phyloP scores from a whole-genome alignment of 169 alveolate species.

The Plasmodium ovale region DNA sequence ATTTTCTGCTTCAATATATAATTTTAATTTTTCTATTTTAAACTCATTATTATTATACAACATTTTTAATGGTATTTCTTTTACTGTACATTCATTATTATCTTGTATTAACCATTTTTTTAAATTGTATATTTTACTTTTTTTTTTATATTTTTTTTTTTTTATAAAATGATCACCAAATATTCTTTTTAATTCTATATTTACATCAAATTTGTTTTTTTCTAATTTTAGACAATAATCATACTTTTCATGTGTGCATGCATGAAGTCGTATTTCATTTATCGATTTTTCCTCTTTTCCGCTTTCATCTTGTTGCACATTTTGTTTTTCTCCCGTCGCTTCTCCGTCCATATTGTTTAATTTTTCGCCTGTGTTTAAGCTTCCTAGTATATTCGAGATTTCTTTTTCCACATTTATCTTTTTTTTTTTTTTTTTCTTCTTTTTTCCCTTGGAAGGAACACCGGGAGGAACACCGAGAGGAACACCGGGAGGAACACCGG shows the following conservation, averaged over 20 bases:
- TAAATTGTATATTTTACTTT: slow-evolving; percentile 48
- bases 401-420: slow-evolving; percentile 24
- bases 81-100: slow-evolving; percentile 11
- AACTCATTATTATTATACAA: slow-evolving; percentile 12
- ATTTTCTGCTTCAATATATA: slow-evolving; percentile 57
- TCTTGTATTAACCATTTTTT: slow-evolving; percentile 71
- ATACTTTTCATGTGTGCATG: slow-evolving; percentile 69
- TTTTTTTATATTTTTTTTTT: slow-evolving; percentile 30
- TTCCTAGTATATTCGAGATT: slow-evolving; percentile 14
- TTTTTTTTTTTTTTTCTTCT: slow-evolving; percentile 3
- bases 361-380: too few species aligned
- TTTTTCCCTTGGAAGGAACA: not conserved
- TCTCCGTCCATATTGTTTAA: too few species aligned
- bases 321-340: too few species aligned
- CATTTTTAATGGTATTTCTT: slow-evolving; percentile 39
- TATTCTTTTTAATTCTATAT: slow-evolving; percentile 55
- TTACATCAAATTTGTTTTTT: slow-evolving; percentile 52
- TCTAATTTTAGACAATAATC: slow-evolving; percentile 37
- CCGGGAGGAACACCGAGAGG: too few species aligned
- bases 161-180: slow-evolving; percentile 61
- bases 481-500: too few species aligned
- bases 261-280: slow-evolving; percentile 8
- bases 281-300: not conserved
- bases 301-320: not conserved
- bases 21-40: slow-evolving; percentile 26